Evolutionary conservation across 176 grass and related monocot species (phyloP), one percentile per base, ranked within the genome.

Genomic region (Phragmites australis): DNA sequence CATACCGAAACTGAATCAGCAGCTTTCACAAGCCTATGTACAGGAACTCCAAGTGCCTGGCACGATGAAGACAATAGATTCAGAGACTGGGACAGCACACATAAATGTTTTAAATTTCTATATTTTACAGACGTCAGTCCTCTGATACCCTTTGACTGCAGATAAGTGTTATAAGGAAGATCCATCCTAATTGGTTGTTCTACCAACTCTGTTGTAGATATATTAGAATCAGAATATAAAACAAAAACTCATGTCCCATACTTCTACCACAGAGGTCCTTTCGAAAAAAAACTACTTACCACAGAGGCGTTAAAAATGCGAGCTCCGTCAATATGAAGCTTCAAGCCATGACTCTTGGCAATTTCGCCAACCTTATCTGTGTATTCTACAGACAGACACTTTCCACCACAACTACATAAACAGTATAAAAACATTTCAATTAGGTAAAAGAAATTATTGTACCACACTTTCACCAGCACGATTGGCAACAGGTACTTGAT

Each of bases 221-320:
- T 51, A 1, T n/a, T 11, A 21, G 23, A 52, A 64, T 7, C 11
- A 66, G 57, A 63, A 6, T 2, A 13, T 53, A 9, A 75, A 43
- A 74, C 21, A 21, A 8, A 22, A 56, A 51, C 12, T 21, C 18
- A n/a, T 44, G 42, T 11, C 5, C 6, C 6, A 6, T 17, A 30
- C 51, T 83, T 88, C 96, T 91, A 95, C 96, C 83, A 93, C 88
- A 23, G 96, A 92, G 45, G 96, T n/a, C n/a, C n/a, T n/a, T n/a
- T n/a, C n/a, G n/a, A n/a, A n/a, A n/a, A n/a, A n/a, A n/a, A n/a
- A n/a, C 51, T 83, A 89, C 96, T 91, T 91, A 95, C 96, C 83
- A 93, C 88, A 23, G 96, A 92, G 45, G 96, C 96, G 61, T 99
- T 94, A 58, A 99, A 99, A 62, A 99, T 99, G 21, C 96, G 96